Conservation (phyloP, 352 stramenopile genomes). For the Phytopythium litorale region DNA sequence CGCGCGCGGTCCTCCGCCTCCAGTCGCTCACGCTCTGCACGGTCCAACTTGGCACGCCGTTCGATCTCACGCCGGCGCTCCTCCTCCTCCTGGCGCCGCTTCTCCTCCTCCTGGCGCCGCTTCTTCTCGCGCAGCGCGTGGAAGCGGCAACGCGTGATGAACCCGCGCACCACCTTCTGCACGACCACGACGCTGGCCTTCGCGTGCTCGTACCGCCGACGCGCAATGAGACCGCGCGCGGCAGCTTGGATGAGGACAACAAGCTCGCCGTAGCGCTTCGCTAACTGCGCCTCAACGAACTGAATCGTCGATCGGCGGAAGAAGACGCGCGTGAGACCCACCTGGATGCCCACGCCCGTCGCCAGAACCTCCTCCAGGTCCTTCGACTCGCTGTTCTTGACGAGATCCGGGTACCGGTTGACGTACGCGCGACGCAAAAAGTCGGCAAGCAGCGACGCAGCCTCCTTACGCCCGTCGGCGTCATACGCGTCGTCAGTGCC, state of each 20-base stretch:
- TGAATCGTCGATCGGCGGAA: conserved; percentile 83
- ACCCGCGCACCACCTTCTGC: conserved; percentile 66
- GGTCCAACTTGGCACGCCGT: conserved; percentile 17
- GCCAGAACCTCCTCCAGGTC: conserved; percentile 37
- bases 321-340: conserved; percentile 77
- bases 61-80: neutral
- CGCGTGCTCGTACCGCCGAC: conserved; percentile 45
- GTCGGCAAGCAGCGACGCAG: conserved; percentile 49
- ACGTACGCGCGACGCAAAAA: conserved; percentile 72
- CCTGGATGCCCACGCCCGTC: conserved; percentile 62
- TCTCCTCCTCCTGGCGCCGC: conserved; percentile 41
- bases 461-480: conserved; percentile 43
- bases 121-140: conserved; percentile 46
- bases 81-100: conserved; percentile 33
- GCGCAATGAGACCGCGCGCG: conserved; percentile 55
- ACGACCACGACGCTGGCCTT: conserved; percentile 34
- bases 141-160: conserved; percentile 55
- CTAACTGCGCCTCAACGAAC: conserved; percentile 81
- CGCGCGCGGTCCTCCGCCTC: conserved; percentile 11
- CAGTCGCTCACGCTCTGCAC: conserved; percentile 19
- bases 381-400: conserved; percentile 18
- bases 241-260: conserved; percentile 80
- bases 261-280: conserved; percentile 84
- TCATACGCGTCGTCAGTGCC: conserved; percentile 55
- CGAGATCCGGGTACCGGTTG: conserved; percentile 56